phyloP scores from a whole-genome alignment of 2,329 filamentous ascomycete genomes.

The Phaeophleospora eucalypticola region DNA sequence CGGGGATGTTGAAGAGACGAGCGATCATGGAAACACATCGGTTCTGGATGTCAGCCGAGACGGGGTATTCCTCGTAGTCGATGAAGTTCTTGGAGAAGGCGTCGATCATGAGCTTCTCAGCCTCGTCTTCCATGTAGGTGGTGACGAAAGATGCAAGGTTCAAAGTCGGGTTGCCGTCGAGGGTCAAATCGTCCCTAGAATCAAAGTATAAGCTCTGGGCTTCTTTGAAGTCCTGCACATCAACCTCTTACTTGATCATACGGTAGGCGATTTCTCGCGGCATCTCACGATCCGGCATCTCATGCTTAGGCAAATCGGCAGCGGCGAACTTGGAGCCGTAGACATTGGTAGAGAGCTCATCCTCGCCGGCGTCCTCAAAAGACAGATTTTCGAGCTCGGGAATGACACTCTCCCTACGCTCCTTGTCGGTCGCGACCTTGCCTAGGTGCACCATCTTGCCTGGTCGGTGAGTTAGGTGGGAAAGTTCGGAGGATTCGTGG shows the following conservation, averaged over 20 bases:
- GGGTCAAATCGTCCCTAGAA: conserved; percentile 69
- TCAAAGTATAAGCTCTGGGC: neutral
- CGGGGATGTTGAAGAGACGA: conserved; percentile 77
- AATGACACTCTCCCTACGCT: conserved; percentile 36
- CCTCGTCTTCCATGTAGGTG: conserved; percentile 97
- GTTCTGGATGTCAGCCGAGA: conserved; percentile 64
- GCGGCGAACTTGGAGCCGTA: conserved; percentile 84
- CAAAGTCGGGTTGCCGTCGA: conserved; percentile 73
- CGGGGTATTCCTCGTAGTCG: conserved; percentile 49
- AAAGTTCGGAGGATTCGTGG: too few species aligned
- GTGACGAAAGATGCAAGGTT: conserved; percentile 91
- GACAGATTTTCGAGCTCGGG: conserved; percentile 46
- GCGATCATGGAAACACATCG: conserved; percentile 75
- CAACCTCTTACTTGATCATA: conserved; percentile 79
- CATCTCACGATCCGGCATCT: conserved; percentile 90
- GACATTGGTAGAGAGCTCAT: conserved; percentile 69
- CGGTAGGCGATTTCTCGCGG: conserved; percentile 89
- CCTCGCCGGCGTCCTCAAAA: conserved; percentile 45
- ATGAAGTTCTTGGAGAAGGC: conserved; percentile 89
- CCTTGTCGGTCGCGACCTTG: conserved; percentile 29
- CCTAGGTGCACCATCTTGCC: conserved; percentile 35
- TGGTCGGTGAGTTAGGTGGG: neutral
- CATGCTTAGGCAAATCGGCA: conserved; percentile 71
- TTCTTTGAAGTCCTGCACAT: neutral
- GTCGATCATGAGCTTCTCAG: conserved; percentile 91